Evolutionary conservation across 73 alveolate species (phyloP), one percentile per base, ranked within the genome.

Genomic region (Stentor roeselii): DNA sequence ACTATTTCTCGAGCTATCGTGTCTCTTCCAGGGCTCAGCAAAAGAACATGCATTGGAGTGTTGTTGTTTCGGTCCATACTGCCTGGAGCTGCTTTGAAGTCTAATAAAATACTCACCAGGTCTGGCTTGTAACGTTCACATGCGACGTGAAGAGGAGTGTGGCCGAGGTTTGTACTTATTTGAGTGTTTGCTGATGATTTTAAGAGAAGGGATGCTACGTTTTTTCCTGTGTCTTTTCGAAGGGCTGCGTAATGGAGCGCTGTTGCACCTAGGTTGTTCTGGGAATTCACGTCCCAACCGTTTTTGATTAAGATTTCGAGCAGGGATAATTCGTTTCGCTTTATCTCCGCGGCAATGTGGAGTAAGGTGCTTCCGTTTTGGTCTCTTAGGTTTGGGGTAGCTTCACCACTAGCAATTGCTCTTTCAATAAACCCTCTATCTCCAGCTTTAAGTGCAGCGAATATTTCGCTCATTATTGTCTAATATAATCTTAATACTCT

Each of bases 211-310:
- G 11, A 32, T 1, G 80, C 80, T 21, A 67, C 80, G 21, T n/a
- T 36, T 30, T 40, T n/a, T 0, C 80, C 80, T 67, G 80, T 27
- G 2, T 67, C 80, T 67, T 67, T 67, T 0, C 80, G 80, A 2
- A 67, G 80, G 21, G 80, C 80, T 30, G 34, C 80, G 37, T 67
- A 67, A 34, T 67, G 80, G 37, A 67, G 80, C 37, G 80, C 42
- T 15, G 80, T 67, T 21, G 80, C 80, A 14, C 80, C 80, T 67
- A 67, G 37, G 41, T 67, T 67, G 80, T 67, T 67, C 34, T 67
- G 80, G n/a, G 21, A 1, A 32, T 67, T 67, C 2, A 32, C 41
- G 34, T 67, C 80, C 80, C 80, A 67, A 2, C 80, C 80, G 34
- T 67, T 67, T 67, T n/a, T 21, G n/a, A 67, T 21, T 32, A 67